Base-by-base conservation (phyloP, 805 yeast genomes). In the Ogataea degrootiae region DNA sequence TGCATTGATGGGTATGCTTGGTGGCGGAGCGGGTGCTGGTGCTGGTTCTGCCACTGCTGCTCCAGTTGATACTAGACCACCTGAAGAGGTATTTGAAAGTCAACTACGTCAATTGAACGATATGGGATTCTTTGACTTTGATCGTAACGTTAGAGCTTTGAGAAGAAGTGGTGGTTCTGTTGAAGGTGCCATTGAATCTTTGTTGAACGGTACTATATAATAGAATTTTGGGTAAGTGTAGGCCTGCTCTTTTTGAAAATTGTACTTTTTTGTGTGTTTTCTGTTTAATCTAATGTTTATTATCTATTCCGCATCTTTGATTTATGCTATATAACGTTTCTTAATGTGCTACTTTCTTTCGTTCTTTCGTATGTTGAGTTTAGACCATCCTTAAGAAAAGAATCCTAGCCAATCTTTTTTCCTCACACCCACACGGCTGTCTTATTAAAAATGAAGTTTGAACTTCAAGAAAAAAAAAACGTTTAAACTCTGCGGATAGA, bases 151-250 rank as follows among this genome's bases (percentile, higher is more conserved):
- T 22, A 83, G 82, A 29, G 98, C 98, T 1, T 76, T 94, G 59
- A 82, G 97, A 71, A 82, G 98, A 69, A 82, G 92, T 46, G 99
- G 99, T 34, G 99, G 99, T 8, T 87, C 91, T 53, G 97, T 92
- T 23, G 97, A 92, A 70, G 97, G 97, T 41, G 99, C 99, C 11
- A 75, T 92, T 44, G 97, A 92, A 67, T 87, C 88, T 45, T 71
- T 91, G 57, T 75, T 91, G 48, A 85, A 76, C 51, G 87, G 86
- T 26, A 68, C 39, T 37, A 37, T 37, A 21, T 37, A n/a, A 37
- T 2, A 36, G 4, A 36, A 16, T 26, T 9, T 26, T 26, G 12
- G 4, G 11, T 26, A 26, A 26, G 31, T 26, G 31, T 26, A 11
- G 11, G 31, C 9, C 12, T 26, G 11, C 31, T 26, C 3, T 26